Conservation (phyloP, 2,329 filamentous ascomycete genomes). For the Cercospora nicotianae region DNA sequence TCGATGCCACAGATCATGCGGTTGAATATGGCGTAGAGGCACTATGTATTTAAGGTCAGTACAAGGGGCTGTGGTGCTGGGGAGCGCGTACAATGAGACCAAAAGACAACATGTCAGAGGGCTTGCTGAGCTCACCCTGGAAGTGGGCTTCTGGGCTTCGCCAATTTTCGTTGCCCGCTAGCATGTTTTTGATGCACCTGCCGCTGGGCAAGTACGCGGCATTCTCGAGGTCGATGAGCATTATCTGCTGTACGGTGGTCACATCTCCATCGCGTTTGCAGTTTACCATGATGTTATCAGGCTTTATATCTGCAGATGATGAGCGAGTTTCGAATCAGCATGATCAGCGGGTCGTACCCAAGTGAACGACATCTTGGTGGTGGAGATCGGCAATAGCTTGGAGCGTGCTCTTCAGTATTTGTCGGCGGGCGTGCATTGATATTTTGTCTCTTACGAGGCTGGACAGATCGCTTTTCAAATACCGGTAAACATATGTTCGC, state of each 20-base stretch:
- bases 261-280: constrained; percentile 20
- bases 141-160: constrained; percentile 38
- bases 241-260: constrained; percentile 28
- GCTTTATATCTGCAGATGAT: constrained; percentile 32
- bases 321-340: not conserved
- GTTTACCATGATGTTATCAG: constrained; percentile 37
- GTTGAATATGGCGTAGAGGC: constrained; percentile 25
- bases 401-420: not conserved
- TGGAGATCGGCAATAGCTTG: not conserved
- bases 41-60: not conserved
- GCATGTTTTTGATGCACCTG: constrained; percentile 35
- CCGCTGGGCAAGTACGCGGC: constrained; percentile 40
- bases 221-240: constrained; percentile 38
- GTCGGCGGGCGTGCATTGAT: not conserved
- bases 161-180: constrained; percentile 38
- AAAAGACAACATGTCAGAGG: constrained; percentile 37
- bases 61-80: not conserved
- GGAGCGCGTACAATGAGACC: constrained; percentile 26
- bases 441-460: not conserved
- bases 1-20: constrained; percentile 34
- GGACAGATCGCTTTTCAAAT: not conserved
- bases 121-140: constrained; percentile 34
- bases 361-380: not conserved
- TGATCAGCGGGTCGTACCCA: not conserved
- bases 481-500: not conserved